phyloP scores from a whole-genome alignment of 805 yeast species.

The Isabelozyma gotoi region DNA sequence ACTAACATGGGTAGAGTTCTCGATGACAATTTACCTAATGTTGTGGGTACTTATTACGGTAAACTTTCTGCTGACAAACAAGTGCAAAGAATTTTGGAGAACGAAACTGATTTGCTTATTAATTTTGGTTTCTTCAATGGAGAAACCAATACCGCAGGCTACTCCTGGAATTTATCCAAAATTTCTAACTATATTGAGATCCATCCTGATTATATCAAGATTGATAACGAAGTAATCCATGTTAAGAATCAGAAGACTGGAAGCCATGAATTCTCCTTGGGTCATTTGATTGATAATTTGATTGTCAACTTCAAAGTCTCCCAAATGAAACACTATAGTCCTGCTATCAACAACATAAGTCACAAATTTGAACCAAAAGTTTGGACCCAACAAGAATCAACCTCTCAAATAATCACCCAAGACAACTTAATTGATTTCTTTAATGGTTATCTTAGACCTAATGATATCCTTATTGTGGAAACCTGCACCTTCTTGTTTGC shows the following conservation, averaged over 20 bases:
- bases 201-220: slow-evolving; percentile 41
- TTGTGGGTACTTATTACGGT: slow-evolving; percentile 75
- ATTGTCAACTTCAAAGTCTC: slow-evolving; percentile 16
- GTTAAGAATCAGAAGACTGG: slow-evolving; percentile 21
- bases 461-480: slow-evolving; percentile 76
- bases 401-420: slow-evolving; percentile 21
- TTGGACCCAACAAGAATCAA: slow-evolving; percentile 6
- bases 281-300: slow-evolving; percentile 33
- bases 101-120: slow-evolving; percentile 64
- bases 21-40: slow-evolving; percentile 66
- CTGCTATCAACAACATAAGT: slow-evolving; percentile 13
- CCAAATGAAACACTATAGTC: slow-evolving; percentile 7
- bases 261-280: slow-evolving; percentile 23
- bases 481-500: slow-evolving; percentile 85
- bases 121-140: slow-evolving; percentile 62
- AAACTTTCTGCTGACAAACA: slow-evolving; percentile 34
- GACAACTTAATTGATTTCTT: slow-evolving; percentile 33
- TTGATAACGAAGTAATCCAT: slow-evolving; percentile 27
- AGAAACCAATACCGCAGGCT: slow-evolving; percentile 30
- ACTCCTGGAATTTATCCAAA: slow-evolving; percentile 17
- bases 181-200: slow-evolving; percentile 32
- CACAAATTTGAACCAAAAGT: slow-evolving; percentile 11
- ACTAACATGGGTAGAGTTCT: slow-evolving; percentile 70
- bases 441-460: slow-evolving; percentile 45
- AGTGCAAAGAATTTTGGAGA: slow-evolving; percentile 24